phyloP scores from a whole-genome alignment of 352 stramenopile species.

The Phytophthora parvispora region DNA sequence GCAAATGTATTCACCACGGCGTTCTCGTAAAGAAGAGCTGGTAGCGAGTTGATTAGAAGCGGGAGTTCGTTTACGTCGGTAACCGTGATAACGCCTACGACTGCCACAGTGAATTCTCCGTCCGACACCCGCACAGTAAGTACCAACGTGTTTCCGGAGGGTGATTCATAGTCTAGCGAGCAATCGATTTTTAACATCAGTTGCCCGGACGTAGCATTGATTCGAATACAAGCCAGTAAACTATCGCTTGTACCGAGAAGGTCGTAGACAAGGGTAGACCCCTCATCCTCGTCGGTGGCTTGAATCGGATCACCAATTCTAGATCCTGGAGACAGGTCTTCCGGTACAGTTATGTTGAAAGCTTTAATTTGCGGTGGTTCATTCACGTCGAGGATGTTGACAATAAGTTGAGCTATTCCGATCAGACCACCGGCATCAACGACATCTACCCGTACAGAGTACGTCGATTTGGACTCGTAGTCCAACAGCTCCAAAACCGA shows the following conservation, averaged over 20 bases:
- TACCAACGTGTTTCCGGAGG: constrained; percentile 13
- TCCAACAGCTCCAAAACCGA: constrained; percentile 5
- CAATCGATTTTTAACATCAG: constrained; percentile 15
- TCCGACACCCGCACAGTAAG: constrained; percentile 48
- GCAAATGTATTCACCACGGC: constrained; percentile 17
- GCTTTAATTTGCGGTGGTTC: constrained; percentile 25
- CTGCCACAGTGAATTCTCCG: constrained; percentile 30
- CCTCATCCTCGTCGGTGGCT: constrained; percentile 18
- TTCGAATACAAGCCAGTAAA: constrained; percentile 17
- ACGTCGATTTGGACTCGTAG: constrained; percentile 22
- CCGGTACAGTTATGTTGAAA: constrained; percentile 25
- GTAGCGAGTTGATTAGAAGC: not conserved
- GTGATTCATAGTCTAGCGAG: constrained; percentile 38
- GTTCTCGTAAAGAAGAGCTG: constrained; percentile 26
- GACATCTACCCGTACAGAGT: constrained; percentile 21
- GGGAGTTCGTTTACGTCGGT: constrained; percentile 59
- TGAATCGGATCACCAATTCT: constrained; percentile 22
- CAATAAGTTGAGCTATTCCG: constrained; percentile 10
- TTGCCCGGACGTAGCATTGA: constrained; percentile 24
- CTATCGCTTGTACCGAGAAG: constrained; percentile 11
- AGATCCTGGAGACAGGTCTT: constrained; percentile 22
- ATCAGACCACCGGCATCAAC: constrained; percentile 17
- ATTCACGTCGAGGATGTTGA: constrained; percentile 30
- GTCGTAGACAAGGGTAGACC: constrained; percentile 16
- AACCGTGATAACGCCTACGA: constrained; percentile 32